phyloP scores from a whole-genome alignment of 345 rosid species.

The Pelargonium nanum region DNA sequence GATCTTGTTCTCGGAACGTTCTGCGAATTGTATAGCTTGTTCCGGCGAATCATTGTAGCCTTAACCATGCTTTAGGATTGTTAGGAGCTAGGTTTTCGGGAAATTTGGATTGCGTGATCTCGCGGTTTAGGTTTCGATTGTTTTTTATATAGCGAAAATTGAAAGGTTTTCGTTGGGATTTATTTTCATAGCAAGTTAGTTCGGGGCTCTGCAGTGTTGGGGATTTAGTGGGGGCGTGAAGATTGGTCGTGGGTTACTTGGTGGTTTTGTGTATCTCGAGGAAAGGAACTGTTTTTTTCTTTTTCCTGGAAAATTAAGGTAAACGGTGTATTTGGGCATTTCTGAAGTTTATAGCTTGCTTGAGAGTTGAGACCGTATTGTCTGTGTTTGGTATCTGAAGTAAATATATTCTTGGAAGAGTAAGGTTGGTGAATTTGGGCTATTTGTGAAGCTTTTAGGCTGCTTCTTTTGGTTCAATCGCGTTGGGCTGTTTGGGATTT shows the following conservation, averaged over 20 bases:
- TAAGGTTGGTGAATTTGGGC: slow-evolving; percentile 12
- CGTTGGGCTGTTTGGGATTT: background rate
- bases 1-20: background rate
- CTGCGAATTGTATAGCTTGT: too few relatives aligned
- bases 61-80: too few relatives aligned
- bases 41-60: too few relatives aligned
- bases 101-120: background rate
- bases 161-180: background rate
- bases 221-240: background rate
- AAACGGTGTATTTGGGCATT: slow-evolving; percentile 14
- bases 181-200: too few relatives aligned
- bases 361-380: too few relatives aligned
- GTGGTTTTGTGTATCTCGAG: slow-evolving; percentile 5
- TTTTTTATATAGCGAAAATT: too few relatives aligned
- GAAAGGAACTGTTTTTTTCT: slow-evolving; percentile 2
- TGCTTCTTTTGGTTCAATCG: background rate
- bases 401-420: slow-evolving; percentile 3
- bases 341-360: slow-evolving; percentile 15
- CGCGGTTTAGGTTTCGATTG: background rate
- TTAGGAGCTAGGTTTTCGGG: background rate
- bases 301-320: slow-evolving; percentile 11
- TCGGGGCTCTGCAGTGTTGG: background rate
- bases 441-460: slow-evolving; percentile 6
- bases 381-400: slow-evolving; percentile 14
- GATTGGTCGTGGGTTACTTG: slow-evolving; percentile 5